Percentiles rank a stretch among this genome's conserved stretches.
Conservation (phyloP, 345 rosid species). For the Eucalyptus decipiens region DNA sequence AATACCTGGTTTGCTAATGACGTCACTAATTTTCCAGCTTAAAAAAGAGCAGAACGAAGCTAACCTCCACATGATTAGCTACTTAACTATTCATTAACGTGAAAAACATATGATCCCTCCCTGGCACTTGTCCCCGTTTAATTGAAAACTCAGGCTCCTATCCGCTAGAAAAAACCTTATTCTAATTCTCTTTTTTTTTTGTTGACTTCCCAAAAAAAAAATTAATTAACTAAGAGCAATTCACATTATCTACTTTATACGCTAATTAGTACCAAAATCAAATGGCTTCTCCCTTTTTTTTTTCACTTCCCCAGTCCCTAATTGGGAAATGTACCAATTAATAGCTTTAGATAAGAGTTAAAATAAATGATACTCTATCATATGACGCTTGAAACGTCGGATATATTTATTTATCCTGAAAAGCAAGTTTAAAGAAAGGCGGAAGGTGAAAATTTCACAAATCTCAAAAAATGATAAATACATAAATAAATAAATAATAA, state of each 20-base stretch:
- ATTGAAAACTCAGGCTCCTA: not conserved
- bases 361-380: not conserved
- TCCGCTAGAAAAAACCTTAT: not conserved
- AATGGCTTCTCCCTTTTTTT: not conserved
- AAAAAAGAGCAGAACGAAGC: not conserved
- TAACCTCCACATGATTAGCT: not conserved
- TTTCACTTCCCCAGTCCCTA: not conserved
- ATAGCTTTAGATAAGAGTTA: not conserved
- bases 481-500: not conserved
- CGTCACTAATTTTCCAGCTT: not conserved
- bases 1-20: not conserved
- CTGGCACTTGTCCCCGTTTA: not conserved
- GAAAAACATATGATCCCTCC: not conserved
- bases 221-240: not conserved
- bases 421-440: not conserved
- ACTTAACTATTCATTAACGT: not conserved
- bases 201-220: not conserved
- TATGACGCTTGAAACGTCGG: not conserved
- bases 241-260: not conserved
- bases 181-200: not conserved
- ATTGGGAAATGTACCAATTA: not conserved
- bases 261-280: not conserved
- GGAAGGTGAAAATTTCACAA: not conserved
- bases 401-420: not conserved
- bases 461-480: not conserved